phyloP scores from a whole-genome alignment of 1,139 yeast species.

The Suhomyces atakaporum region DNA sequence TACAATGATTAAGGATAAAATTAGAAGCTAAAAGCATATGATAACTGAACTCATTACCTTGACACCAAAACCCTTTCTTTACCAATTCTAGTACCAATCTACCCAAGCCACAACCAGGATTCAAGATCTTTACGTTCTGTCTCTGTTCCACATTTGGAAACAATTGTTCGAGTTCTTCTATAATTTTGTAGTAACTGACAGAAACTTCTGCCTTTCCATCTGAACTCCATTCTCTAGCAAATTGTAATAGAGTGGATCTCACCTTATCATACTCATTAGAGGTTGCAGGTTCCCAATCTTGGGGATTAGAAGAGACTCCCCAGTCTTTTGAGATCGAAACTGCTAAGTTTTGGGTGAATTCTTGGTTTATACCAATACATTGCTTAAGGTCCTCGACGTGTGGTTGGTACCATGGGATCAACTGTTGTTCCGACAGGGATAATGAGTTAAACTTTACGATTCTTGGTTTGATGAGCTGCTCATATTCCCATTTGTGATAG shows the following conservation, averaged over 20 bases:
- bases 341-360: slow-evolving; percentile 52
- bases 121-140: slow-evolving; percentile 50
- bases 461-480: slow-evolving; percentile 39
- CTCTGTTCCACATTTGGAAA: slow-evolving; percentile 47
- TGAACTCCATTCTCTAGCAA: slow-evolving; percentile 74
- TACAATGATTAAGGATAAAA: slow-evolving; percentile 59
- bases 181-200: slow-evolving; percentile 46
- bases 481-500: slow-evolving; percentile 38
- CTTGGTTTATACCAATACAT: slow-evolving; percentile 52
- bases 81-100: slow-evolving; percentile 76
- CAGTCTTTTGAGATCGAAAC: slow-evolving; percentile 50
- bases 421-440: slow-evolving; percentile 38
- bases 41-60: slow-evolving; percentile 82
- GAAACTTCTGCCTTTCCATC: slow-evolving; percentile 61
- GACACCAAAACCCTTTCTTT: slow-evolving; percentile 65
- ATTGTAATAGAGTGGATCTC: slow-evolving; percentile 60
- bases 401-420: slow-evolving; percentile 54
- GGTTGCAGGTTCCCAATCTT: slow-evolving; percentile 49
- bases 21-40: slow-evolving; percentile 77
- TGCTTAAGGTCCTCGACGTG: slow-evolving; percentile 47
- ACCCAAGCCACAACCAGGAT: slow-evolving; percentile 88
- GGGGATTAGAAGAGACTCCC: slow-evolving; percentile 49
- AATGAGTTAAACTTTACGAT: slow-evolving; percentile 33
- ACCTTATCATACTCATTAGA: slow-evolving; percentile 61
- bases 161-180: slow-evolving; percentile 41